Percentiles rank a stretch among this genome's conserved stretches.
These are phyloP conservation scores for Xanthoceras sorbifolium DNA, from an alignment of 345 rosid genomes.

Conservation along the genomic window DNA sequence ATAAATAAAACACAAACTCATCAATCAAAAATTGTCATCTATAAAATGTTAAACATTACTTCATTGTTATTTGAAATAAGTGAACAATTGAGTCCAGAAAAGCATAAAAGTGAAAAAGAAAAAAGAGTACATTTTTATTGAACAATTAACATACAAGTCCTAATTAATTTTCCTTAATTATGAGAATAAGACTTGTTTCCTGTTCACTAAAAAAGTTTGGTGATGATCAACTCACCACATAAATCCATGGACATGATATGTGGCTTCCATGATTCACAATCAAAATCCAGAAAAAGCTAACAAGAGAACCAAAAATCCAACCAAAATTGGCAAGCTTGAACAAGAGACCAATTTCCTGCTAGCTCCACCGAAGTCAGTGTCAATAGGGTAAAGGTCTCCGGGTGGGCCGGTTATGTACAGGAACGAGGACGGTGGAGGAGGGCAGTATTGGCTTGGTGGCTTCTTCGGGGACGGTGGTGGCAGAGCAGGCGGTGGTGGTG, in stretches of 20 bases:
- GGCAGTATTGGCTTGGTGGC: slow-evolving; percentile 43
- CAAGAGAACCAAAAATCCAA: slow-evolving; percentile 26
- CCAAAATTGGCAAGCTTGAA: slow-evolving; percentile 22
- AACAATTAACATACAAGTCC: slow-evolving; percentile 5
- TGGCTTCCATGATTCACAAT: not conserved
- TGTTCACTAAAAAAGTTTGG: not conserved
- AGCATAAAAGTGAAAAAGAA: not conserved
- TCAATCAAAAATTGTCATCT: not conserved
- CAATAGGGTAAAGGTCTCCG: slow-evolving; percentile 38
- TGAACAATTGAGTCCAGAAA: slow-evolving; percentile 15
- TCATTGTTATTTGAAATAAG: slow-evolving; percentile 16
- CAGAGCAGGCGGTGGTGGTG: slow-evolving; percentile 30
- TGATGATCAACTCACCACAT: slow-evolving; percentile 6
- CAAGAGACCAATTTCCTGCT: not conserved
- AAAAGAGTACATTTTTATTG: slow-evolving; percentile 14
- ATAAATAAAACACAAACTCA: not conserved
- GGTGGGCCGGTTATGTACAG: slow-evolving; percentile 50
- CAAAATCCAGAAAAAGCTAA: not conserved
- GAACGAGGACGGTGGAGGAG: slow-evolving; percentile 35
- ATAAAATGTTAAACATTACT: not conserved
- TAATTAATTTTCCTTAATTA: not conserved
- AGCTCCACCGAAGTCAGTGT: slow-evolving; percentile 20
- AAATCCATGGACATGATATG: not conserved
- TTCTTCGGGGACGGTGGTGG: slow-evolving; percentile 38
- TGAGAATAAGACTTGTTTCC: slow-evolving; percentile 1